These are phyloP conservation scores for Tylopilus intermedius DNA, from an alignment of 768 basidiomycete genomes.

Conservation along the genomic window DNA sequence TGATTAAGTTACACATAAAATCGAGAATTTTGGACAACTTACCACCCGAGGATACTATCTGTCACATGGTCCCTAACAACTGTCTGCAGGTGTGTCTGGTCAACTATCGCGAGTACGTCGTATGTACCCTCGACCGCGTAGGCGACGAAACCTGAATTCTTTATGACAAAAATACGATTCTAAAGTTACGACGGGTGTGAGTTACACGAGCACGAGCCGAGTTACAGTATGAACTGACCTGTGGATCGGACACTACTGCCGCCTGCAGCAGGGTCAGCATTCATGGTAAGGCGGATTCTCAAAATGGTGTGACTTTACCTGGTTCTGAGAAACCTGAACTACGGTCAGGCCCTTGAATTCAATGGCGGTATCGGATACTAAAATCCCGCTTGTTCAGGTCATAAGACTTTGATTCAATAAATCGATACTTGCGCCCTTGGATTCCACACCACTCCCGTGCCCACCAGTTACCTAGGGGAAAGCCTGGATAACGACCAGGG, in stretches of 20 bases:
- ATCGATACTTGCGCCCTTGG: constrained; percentile 50
- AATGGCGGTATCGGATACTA: constrained; percentile 79
- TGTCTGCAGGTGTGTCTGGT: constrained; percentile 72
- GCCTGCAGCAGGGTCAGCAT: constrained; percentile 28
- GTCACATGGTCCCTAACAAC: constrained; percentile 60
- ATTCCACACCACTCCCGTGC: constrained; percentile 69
- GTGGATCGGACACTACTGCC: constrained; percentile 72
- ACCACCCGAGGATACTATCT: constrained; percentile 56
- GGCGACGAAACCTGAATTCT: constrained; percentile 74
- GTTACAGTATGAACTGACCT: constrained; percentile 27
- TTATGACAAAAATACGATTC: constrained; percentile 77
- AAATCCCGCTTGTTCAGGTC: constrained; percentile 1
- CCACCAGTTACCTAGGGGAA: constrained; percentile 82
- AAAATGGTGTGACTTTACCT: constrained; percentile 30
- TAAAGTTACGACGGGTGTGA: constrained; percentile 10
- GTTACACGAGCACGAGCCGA: neutral
- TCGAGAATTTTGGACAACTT: constrained; percentile 2
- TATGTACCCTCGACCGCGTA: constrained; percentile 77
- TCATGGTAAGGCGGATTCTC: neutral
- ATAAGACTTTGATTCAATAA: neutral
- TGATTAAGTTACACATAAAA: neutral
- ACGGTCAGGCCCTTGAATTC: constrained; percentile 75
- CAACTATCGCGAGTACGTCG: constrained; percentile 71
- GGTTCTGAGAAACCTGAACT: constrained; percentile 87
- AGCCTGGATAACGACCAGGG: constrained; percentile 73